Percentiles rank a stretch among this genome's conserved stretches.
Conservation (phyloP, 2,329 filamentous ascomycete genomes). For the Phaeophleospora eucalypticola region DNA sequence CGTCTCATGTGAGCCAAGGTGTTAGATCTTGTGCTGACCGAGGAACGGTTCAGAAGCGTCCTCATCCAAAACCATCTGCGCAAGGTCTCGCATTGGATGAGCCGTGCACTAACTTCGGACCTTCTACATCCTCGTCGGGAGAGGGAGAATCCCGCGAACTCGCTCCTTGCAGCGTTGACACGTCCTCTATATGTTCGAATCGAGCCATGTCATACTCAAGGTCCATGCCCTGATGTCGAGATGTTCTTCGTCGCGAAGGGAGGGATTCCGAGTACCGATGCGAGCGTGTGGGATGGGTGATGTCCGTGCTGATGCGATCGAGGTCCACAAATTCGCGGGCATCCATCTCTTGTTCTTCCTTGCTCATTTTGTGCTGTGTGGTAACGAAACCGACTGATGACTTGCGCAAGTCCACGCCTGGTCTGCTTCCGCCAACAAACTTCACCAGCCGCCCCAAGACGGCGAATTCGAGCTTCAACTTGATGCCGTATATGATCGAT, state of each 20-base stretch:
- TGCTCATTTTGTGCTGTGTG: slow-evolving; percentile 9
- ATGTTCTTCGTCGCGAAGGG: slow-evolving; percentile 3
- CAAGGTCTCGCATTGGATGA: neutral
- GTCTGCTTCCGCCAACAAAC: slow-evolving; percentile 21
- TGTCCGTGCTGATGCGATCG: slow-evolving; percentile 14
- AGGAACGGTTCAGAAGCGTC: too few species aligned
- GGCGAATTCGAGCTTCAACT: slow-evolving; percentile 34
- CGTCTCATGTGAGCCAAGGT: too few species aligned
- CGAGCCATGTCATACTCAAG: slow-evolving; percentile 17
- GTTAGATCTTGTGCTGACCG: too few species aligned
- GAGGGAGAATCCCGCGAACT: slow-evolving; percentile 1
- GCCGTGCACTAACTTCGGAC: neutral
- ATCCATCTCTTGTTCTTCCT: slow-evolving; percentile 10
- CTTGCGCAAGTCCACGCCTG: slow-evolving; percentile 15
- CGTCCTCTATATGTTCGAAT: slow-evolving; percentile 19
- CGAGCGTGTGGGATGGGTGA: slow-evolving; percentile 17
- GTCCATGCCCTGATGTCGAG: neutral
- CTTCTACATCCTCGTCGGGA: neutral
- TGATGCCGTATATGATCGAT: slow-evolving; percentile 33
- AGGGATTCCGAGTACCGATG: slow-evolving; percentile 7
- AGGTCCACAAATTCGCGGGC: slow-evolving; percentile 20
- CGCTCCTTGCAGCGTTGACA: slow-evolving; percentile 10
- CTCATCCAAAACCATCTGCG: too few species aligned
- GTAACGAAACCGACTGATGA: slow-evolving; percentile 18
- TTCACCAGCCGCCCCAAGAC: slow-evolving; percentile 30